Evolutionary conservation across 139 green algal genomes (phyloP).

Genomic region (Cymbomonas tetramitiformis): DNA sequence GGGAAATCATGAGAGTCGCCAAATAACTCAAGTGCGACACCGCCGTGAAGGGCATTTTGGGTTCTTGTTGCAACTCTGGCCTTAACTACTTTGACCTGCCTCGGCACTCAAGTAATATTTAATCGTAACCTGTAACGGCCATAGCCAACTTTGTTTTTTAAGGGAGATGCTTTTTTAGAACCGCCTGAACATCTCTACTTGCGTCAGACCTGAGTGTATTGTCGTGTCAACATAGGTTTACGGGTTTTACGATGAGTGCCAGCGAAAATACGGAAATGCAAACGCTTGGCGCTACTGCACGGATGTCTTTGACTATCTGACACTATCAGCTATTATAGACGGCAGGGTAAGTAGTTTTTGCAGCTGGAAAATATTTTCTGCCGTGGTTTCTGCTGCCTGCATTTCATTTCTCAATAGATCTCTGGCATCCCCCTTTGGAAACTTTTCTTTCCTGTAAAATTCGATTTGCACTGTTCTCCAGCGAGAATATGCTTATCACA

Average conservation of each 20-base stretch:
- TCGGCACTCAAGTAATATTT: no score
- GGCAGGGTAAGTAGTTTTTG: conserved; percentile 30
- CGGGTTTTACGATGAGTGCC: conserved; percentile 97
- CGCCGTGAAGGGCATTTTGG: conserved; percentile 37
- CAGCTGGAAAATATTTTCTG: neutral
- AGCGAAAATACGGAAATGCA: conserved; percentile 95
- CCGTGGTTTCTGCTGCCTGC: no score
- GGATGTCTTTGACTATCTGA: conserved; percentile 98
- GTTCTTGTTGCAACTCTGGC: neutral
- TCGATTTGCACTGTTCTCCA: no score
- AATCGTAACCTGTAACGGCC: no score
- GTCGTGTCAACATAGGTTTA: conserved; percentile 85
- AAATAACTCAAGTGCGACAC: no score
- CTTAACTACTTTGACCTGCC: no score
- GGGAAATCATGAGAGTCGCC: conserved; percentile 90
- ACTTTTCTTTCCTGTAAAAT: neutral
- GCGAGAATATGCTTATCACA: no score
- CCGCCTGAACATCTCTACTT: no score
- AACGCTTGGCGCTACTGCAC: conserved; percentile 99
- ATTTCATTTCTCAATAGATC: no score
- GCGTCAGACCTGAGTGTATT: neutral
- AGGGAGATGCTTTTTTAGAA: neutral
- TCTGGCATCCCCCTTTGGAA: neutral
- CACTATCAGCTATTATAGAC: conserved; percentile 80
- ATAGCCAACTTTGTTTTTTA: neutral